Base-by-base conservation (phyloP, 306 rosid species). In the Betula pendula region DNA sequence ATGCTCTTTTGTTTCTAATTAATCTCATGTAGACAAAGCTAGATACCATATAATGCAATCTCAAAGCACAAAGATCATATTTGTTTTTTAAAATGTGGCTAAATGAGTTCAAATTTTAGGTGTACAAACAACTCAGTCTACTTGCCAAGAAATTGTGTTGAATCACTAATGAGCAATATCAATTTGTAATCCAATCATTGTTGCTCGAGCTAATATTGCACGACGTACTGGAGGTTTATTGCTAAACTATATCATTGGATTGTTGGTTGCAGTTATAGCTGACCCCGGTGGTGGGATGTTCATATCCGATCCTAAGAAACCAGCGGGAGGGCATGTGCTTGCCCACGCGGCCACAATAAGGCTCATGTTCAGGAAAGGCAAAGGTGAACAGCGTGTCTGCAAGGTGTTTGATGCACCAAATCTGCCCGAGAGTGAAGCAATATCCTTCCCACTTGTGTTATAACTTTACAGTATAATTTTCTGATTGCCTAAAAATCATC, bases 231-330 rank as follows among this genome's bases (percentile, higher is more conserved):
- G 15, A 40, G 53, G 35, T 17, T 45, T 66, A 33, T 33, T 1
- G 62, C 75, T 69, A 67, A 78, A 65, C 66, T 55, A 35, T 17
- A 62, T 48, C 5, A 19, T 73, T 74, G 68, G 40, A 22, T 29
- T 76, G 71, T 35, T 71, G 78, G 78, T 62, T 90, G 93, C 98
- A 95, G 98, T 95, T 40, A 89, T 92, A 49, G 86, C 98, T 53
- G 98, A 95, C 82, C 97, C 98, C 3, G 96, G 97, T 72, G 98
- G 97, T 13, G 97, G 97, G 43, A 80, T 94, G 76, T 94, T 95
- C 77, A 90, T 95, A 71, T 84, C 93, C 62, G 99, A 95, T 83
- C 97, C 97, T 35, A 95, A 95, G 86, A 95, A 95, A 79, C 99
- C 97, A 19, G 99, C 99, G 0, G 97, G 97, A 76, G 97, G 97